Evolutionary conservation across 176 grass and related monocot genomes (phyloP), one percentile per base, ranked within the genome.

Genomic region (Olyra latifolia): DNA sequence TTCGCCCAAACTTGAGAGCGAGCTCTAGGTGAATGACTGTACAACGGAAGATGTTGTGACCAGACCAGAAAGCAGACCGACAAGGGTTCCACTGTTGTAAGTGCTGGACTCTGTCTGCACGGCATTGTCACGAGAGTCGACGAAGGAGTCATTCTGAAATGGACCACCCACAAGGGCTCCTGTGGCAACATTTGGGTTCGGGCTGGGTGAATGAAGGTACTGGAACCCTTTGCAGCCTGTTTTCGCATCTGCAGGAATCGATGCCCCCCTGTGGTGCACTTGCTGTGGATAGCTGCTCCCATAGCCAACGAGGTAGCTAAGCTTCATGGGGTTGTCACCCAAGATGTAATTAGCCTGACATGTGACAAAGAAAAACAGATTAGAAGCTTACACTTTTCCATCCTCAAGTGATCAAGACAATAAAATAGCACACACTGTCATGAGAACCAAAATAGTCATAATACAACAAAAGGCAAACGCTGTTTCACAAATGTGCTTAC

Each of bases 241-340:
- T 47, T 97, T 97, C 0, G 69, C 87, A 64, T 88, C 72, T 2
- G 81, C 43, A 0, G 95, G 95, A 42, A 97, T 97, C 4, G 95
- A 97, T 1, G 95, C 95, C 16, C 95, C 95, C 64, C 95, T 91
- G 67, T 97, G 95, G 69, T 97, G 95, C 28, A 97, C 95, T 63
- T 94, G 89, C 73, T 90, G 87, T 6, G 95, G 95, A 41, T 94
- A 97, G 57, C 44, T 92, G 69, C 86, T 89, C 53, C 95, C 87
- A 47, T 97, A 97, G 54, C 95, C 95, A 42, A 97, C 95, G 13
- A 98, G 92, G 77, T 98, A 98, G 72, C 95, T 98, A 71, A 94
- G 88, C 77, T 98, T 91, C 95, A 98, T 93, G 19, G 90, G 90
- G 73, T 98, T 98, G 83, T 94, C 62, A 13, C 95, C 95, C 82